Percentiles rank a stretch among this genome's conserved stretches.
phyloP scores from a whole-genome alignment of 805 yeast species.

The Candida tibetensis region DNA sequence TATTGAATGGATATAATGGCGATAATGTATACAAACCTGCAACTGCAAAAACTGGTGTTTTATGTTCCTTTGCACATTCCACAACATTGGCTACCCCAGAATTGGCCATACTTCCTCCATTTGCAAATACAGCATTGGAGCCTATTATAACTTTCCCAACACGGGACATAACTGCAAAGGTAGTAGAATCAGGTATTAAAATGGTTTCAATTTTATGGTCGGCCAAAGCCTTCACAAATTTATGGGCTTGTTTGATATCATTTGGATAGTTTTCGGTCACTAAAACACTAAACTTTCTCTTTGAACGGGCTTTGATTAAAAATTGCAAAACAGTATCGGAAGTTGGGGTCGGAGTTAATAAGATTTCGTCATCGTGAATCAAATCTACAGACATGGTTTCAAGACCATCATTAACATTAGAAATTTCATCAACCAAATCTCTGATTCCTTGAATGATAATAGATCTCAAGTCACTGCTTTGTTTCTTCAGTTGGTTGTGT shows the following conservation, averaged over 20 bases:
- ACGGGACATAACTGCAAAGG: constrained; percentile 93
- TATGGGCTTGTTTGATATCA: constrained; percentile 71
- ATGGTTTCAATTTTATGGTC: constrained; percentile 87
- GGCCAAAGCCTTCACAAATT: constrained; percentile 74
- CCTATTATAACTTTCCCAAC: constrained; percentile 96
- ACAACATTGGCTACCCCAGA: constrained; percentile 92
- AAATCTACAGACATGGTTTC: constrained; percentile 89
- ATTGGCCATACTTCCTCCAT: constrained; percentile 89
- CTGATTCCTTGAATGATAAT: constrained; percentile 88
- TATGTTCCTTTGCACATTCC: constrained; percentile 92
- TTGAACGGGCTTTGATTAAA: constrained; percentile 77
- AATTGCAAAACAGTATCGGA: constrained; percentile 87
- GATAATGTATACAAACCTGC: constrained; percentile 92
- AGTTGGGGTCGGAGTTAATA: constrained; percentile 91
- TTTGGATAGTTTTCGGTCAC: constrained; percentile 94
- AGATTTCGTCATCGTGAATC: constrained; percentile 86
- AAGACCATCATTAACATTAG: constrained; percentile 84
- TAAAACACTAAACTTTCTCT: constrained; percentile 86
- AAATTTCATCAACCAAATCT: constrained; percentile 87
- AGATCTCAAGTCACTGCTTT: constrained; percentile 69
- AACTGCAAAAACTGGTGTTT: constrained; percentile 94
- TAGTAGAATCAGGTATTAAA: constrained; percentile 88
- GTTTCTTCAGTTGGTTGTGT: constrained; percentile 36
- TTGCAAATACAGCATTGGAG: constrained; percentile 87
- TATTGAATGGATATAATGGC: constrained; percentile 88